phyloP scores from a whole-genome alignment of 805 yeast genomes.

The Ogataea trehaloabstinens region DNA sequence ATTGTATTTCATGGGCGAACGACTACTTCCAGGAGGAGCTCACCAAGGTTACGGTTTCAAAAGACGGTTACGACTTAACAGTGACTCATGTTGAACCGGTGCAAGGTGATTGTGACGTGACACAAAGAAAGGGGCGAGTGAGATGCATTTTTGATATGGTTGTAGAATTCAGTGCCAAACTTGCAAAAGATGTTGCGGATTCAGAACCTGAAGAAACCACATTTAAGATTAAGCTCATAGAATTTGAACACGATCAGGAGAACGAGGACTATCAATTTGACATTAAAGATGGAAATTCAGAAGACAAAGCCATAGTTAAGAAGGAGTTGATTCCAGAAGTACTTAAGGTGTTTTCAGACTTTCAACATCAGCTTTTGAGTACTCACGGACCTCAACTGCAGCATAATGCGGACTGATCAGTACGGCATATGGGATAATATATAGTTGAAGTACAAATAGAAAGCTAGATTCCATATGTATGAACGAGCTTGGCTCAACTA shows the following conservation, averaged over 20 bases:
- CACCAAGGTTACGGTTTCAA: conserved; percentile 41
- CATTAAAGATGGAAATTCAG: conserved; percentile 39
- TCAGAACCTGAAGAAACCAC: conserved; percentile 28
- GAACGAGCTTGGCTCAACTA: no score
- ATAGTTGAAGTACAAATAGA: neutral
- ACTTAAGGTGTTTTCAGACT: conserved; percentile 45
- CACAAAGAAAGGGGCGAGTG: conserved; percentile 80
- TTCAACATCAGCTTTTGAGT: conserved; percentile 59
- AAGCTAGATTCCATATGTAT: no score
- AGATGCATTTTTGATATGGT: conserved; percentile 71
- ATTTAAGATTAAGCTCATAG: conserved; percentile 55
- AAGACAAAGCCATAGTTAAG: conserved; percentile 38
- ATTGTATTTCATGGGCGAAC: conserved; percentile 89
- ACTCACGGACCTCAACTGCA: conserved; percentile 66
- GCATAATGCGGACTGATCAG: conserved; percentile 42
- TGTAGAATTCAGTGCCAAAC: conserved; percentile 45
- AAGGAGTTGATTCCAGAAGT: conserved; percentile 52
- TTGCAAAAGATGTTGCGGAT: conserved; percentile 26
- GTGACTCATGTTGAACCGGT: conserved; percentile 41
- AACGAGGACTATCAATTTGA: conserved; percentile 61
- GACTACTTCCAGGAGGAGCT: conserved; percentile 66
- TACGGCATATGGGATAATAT: no score
- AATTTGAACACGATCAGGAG: conserved; percentile 74
- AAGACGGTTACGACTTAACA: conserved; percentile 34
- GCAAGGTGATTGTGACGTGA: conserved; percentile 77